Evolutionary conservation across 345 rosid genomes (phyloP), one percentile per base, ranked within the genome.

Genomic region (Ailanthus altissimus): DNA sequence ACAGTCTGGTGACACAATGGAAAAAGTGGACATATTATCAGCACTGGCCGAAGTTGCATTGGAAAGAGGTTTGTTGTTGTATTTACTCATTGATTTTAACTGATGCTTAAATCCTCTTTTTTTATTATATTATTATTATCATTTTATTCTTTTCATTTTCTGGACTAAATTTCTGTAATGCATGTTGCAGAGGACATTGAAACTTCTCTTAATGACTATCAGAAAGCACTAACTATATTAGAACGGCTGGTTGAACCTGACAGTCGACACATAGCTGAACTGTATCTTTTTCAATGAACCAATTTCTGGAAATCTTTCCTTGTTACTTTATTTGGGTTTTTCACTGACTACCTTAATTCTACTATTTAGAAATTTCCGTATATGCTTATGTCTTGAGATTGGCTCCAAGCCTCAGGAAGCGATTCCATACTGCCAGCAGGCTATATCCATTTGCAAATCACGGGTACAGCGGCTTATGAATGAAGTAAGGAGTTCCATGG

Each of bases 171-270:
- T 4, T 61, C 13, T 82, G 68, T 67, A 38, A 6, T 77, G 77
- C 72, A 43, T 25, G 56, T 40, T 75, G 74, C 83, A 93, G 99
- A 96, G 97, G 99, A 96, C 81, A 85, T 91, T 23, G 97, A 96
- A 86, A 88, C 99, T 81, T 93, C 97, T 54, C 89, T 92, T 61
- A 84, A 88, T 73, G 98, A 93, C 87, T 93, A 92, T 84, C 84
- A 87, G 85, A 86, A 88, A 61, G 97, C 97, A 1, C 81, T 96
- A 18, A 85, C 87, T 74, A 87, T 91, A 70, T 77, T 96, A 46
- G 95, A 88, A 79, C 85, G 83, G 69, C 80, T 93, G 69, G 99
- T 96, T 86, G 97, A 92, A 75, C 90, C 97, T 0, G 99, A 96
- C 76, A 88, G 90, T 89, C 87, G 97, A 56, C 92, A 81, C 84